Evolutionary conservation across 257 asterid species (phyloP), one percentile per base, ranked within the genome.

Genomic region (Cynanchum wilfordii): DNA sequence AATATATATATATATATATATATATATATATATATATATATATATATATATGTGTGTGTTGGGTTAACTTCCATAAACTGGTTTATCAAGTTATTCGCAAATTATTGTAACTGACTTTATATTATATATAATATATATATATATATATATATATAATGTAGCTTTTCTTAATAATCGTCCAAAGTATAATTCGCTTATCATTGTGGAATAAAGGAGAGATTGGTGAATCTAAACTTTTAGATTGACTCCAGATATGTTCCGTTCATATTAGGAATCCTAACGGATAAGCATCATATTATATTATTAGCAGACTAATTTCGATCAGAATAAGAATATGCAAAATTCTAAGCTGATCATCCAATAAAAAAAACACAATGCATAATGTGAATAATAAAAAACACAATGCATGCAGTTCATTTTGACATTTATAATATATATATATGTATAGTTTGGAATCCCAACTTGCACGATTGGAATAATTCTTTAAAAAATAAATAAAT

Each of bases 301-400:
- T 50, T 50, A n/a, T 67, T 40, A 66, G 55, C 33, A 11, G 36
- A n/a, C 54, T 22, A 27, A 67, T 67, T 67, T 19, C 7, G 16
- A 64, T 27, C 42, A 64, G 69, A 64, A 64, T 64, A 42, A 24
- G 29, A 64, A 64, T 64, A 64, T 36, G 69, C 69, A 19, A n/a
- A n/a, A 19, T 17, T 17, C 42, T 16, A 63, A 42, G 45, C 15
- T 64, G 44, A 8, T 63, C 67, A 8, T 63, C 67, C 68, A 38
- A 38, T 29, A n/a, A 44, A 49, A 9, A 5, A 17, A 27, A 45
- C 55, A 38, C 20, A 36, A 11, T 17, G 7, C 16, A 55, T 27
- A n/a, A 51, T 22, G 77, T 17, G 72, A 38, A 38, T 29, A n/a
- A 44, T 44, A 49, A 9, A 5, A 17, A 27, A 45, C 55, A 38